Evolutionary conservation across 2,329 filamentous ascomycete genomes (phyloP).

Genomic region (Grosmannia penicillata): DNA sequence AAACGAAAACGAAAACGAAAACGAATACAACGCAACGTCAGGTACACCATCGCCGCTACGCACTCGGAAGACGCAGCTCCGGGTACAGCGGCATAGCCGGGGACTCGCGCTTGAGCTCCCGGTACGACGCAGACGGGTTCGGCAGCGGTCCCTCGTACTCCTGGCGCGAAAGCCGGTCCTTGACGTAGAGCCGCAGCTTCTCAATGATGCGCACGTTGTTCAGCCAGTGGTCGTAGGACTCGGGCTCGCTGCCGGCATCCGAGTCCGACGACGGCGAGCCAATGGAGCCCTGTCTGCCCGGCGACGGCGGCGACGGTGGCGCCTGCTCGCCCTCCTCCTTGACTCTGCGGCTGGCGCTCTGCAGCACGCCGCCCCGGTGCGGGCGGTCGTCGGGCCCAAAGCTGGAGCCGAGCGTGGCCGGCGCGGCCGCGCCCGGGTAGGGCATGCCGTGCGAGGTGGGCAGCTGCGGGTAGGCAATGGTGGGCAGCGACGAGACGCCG

Average conservation of each 20-base stretch:
- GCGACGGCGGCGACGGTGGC: constrained; percentile 18
- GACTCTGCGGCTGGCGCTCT: constrained; percentile 35
- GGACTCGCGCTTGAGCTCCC: constrained; percentile 6
- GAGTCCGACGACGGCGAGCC: constrained; percentile 42
- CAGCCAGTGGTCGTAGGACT: constrained; percentile 49
- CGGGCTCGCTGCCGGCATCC: constrained; percentile 36
- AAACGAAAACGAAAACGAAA: not conserved
- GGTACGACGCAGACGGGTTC: constrained; percentile 12
- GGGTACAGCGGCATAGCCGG: constrained; percentile 8
- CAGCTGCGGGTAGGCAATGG: constrained; percentile 61
- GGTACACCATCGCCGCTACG: too few species aligned
- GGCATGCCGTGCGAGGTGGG: constrained; percentile 43
- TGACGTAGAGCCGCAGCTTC: constrained; percentile 42
- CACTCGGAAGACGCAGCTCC: constrained; percentile 8
- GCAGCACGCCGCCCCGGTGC: constrained; percentile 52
- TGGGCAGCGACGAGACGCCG: constrained; percentile 34
- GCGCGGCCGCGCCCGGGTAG: constrained; percentile 51
- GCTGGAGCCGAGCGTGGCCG: constrained; percentile 55
- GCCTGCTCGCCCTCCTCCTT: constrained; percentile 6
- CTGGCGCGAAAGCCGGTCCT: constrained; percentile 37
- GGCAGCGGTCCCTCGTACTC: constrained; percentile 28
- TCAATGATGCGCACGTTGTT: constrained; percentile 53
- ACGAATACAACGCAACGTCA: too few species aligned
- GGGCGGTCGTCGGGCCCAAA: constrained; percentile 50
- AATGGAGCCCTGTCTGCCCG: constrained; percentile 24